Conservation (phyloP, 805 yeast genomes). For the Diddensiella santjacobensis region DNA sequence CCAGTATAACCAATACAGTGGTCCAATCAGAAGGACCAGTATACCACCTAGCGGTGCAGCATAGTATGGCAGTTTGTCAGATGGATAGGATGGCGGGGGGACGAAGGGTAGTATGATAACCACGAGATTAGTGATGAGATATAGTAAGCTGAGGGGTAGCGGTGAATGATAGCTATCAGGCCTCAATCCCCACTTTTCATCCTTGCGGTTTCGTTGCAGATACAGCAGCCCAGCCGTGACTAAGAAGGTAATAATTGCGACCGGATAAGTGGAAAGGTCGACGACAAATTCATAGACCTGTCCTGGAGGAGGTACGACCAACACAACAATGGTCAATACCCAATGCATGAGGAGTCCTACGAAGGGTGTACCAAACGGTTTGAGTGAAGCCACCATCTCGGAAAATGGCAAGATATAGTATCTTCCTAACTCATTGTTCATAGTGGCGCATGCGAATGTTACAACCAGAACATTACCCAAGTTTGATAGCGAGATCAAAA, state of each 20-base stretch:
- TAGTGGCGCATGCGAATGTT: slow-evolving; percentile 55
- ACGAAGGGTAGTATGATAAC: slow-evolving; percentile 55
- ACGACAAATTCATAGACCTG: slow-evolving; percentile 62
- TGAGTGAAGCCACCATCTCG: slow-evolving; percentile 40
- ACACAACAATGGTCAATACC: slow-evolving; percentile 49
- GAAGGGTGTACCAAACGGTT: slow-evolving; percentile 36
- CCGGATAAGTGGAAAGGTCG: slow-evolving; percentile 60
- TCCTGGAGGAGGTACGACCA: slow-evolving; percentile 58
- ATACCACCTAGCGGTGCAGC: slow-evolving; percentile 56
- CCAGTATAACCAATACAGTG: slow-evolving; percentile 38
- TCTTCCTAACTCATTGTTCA: slow-evolving; percentile 54
- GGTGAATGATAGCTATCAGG: slow-evolving; percentile 32
- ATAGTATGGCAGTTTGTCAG: slow-evolving; percentile 46
- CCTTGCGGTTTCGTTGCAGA: slow-evolving; percentile 40
- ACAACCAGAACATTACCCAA: slow-evolving; percentile 65
- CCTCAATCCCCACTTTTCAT: slow-evolving; percentile 41
- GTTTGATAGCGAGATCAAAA: slow-evolving; percentile 57
- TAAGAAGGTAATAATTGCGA: slow-evolving; percentile 53
- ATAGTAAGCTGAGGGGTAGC: slow-evolving; percentile 34
- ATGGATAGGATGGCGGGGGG: slow-evolving; percentile 43
- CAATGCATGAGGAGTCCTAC: slow-evolving; percentile 53
- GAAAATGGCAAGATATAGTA: slow-evolving; percentile 51
- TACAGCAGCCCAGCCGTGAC: slow-evolving; percentile 53
- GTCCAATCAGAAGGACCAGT: slow-evolving; percentile 43
- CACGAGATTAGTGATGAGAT: slow-evolving; percentile 45